These are phyloP conservation scores for Diphasiastrum complanatum DNA, from an alignment of 83 land plant genomes.

Conservation along the genomic window DNA sequence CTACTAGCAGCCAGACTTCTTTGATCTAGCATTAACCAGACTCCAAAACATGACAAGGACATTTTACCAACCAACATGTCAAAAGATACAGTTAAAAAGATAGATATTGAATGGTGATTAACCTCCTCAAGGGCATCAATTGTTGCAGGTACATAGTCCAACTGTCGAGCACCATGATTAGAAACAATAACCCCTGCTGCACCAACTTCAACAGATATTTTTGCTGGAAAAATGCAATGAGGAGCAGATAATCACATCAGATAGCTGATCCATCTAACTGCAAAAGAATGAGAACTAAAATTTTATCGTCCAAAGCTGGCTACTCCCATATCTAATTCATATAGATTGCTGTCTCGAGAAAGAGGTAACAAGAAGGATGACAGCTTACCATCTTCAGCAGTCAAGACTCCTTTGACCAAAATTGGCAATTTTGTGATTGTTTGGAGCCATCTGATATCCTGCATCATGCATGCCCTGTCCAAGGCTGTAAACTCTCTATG, in stretches of 20 bases:
- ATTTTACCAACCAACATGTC: too few relatives aligned
- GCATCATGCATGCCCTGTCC: too few relatives aligned
- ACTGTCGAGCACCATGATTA: conserved; percentile 16
- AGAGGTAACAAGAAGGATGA: not conserved
- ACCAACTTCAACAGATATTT: conserved; percentile 1
- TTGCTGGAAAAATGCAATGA: conserved; percentile 3
- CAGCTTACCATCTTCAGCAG: conserved; percentile 59
- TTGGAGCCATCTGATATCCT: conserved; percentile 61
- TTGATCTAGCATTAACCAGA: too few relatives aligned
- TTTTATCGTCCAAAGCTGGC: too few relatives aligned
- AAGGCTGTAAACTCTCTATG: too few relatives aligned
- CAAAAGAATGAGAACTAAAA: too few relatives aligned
- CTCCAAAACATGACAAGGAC: too few relatives aligned
- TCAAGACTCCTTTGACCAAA: conserved; percentile 56
- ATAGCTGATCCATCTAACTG: too few relatives aligned
- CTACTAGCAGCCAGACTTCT: too few relatives aligned
- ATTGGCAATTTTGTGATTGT: conserved; percentile 66
- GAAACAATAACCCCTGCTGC: conserved; percentile 12
- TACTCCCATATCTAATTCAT: not conserved
- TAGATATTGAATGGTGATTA: not conserved
- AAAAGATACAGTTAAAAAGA: not conserved
- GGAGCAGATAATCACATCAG: not conserved
- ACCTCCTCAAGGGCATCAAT: conserved; percentile 15
- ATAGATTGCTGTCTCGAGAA: not conserved
- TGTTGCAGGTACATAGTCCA: conserved; percentile 7